A percentile compares a stretch with the other conserved stretches of the same genome.
These are phyloP conservation scores for Hypsizygus ulmarius DNA, from an alignment of 1,284 basidiomycete genomes.

Conservation along the genomic window DNA sequence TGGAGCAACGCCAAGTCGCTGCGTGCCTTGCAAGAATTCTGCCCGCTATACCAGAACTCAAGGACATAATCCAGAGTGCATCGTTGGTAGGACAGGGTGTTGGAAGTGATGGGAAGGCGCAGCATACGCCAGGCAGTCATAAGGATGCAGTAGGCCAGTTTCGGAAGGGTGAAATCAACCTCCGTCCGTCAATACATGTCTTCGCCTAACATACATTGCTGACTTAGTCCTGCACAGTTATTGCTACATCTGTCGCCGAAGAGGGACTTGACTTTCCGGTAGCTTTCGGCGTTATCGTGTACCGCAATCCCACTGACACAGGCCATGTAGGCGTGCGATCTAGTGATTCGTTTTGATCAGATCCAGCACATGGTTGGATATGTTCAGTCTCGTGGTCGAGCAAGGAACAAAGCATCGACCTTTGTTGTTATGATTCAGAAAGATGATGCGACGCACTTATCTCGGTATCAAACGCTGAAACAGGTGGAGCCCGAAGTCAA, in stretches of 20 bases:
- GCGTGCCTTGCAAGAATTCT: constrained; percentile 66
- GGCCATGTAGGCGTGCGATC: constrained; percentile 65
- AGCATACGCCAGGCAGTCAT: constrained; percentile 49
- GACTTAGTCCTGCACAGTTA: constrained; percentile 42
- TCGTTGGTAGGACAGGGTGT: constrained; percentile 71
- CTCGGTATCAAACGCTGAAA: constrained; percentile 56
- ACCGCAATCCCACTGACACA: constrained; percentile 3
- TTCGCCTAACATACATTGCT: constrained; percentile 1
- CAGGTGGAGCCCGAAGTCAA: constrained; percentile 63
- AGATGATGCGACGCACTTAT: constrained; percentile 50
- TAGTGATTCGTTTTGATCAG: constrained; percentile 80
- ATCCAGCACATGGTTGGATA: constrained; percentile 79
- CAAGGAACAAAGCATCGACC: constrained; percentile 69
- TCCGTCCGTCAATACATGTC: constrained; percentile 47
- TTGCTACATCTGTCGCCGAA: constrained; percentile 84
- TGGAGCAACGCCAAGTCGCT: constrained; percentile 78
- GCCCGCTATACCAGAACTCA: constrained; percentile 53
- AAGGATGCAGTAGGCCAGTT: constrained; percentile 67
- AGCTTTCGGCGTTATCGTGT: constrained; percentile 19
- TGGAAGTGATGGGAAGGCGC: constrained; percentile 39
- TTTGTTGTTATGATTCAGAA: constrained; percentile 78
- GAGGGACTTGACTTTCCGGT: constrained; percentile 86
- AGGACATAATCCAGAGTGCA: constrained; percentile 55
- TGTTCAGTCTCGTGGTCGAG: constrained; percentile 81
- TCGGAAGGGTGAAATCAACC: constrained; percentile 61